Percentiles rank a stretch among this genome's conserved stretches.
Conservation (phyloP, 345 rosid species). For the Noccaea caerulescens region DNA sequence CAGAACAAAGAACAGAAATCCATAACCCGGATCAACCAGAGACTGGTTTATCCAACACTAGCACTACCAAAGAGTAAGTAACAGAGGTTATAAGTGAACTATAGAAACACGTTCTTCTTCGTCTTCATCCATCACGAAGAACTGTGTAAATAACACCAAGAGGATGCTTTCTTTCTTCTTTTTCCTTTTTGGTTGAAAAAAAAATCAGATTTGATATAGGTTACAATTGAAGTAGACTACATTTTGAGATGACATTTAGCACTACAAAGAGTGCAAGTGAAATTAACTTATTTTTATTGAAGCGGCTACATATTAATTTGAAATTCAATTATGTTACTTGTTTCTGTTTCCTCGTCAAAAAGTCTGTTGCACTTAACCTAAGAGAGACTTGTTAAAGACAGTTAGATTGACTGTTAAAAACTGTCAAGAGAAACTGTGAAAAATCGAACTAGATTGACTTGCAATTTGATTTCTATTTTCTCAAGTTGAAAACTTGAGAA, state of each 20-base stretch:
- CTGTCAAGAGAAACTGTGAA: no score
- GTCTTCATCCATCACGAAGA: slow-evolving; percentile 24
- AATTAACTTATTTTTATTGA: background rate
- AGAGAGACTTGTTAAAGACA: background rate
- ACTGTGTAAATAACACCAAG: slow-evolving; percentile 40
- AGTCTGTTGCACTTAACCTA: background rate
- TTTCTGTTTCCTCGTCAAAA: background rate
- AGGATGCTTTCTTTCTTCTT: slow-evolving; percentile 8
- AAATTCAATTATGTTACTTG: background rate
- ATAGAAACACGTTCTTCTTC: slow-evolving; percentile 34
- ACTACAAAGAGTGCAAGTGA: slow-evolving; percentile 22
- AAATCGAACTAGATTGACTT: background rate
- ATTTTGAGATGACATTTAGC: slow-evolving; percentile 30
- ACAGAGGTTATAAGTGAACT: slow-evolving; percentile 22
- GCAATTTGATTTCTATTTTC: slow-evolving; percentile 1
- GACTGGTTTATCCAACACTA: background rate
- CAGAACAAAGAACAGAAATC: slow-evolving; percentile 40
- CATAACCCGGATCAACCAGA: slow-evolving; percentile 20
- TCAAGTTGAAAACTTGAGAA: background rate
- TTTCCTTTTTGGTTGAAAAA: background rate
- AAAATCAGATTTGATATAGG: slow-evolving; percentile 19
- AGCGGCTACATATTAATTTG: background rate
- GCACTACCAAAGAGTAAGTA: slow-evolving; percentile 41
- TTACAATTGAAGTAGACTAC: slow-evolving; percentile 9
- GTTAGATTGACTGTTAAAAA: no score